Conservation (phyloP, 1,139 yeast species). For the Zhuliangozyma parablackwelliae region DNA sequence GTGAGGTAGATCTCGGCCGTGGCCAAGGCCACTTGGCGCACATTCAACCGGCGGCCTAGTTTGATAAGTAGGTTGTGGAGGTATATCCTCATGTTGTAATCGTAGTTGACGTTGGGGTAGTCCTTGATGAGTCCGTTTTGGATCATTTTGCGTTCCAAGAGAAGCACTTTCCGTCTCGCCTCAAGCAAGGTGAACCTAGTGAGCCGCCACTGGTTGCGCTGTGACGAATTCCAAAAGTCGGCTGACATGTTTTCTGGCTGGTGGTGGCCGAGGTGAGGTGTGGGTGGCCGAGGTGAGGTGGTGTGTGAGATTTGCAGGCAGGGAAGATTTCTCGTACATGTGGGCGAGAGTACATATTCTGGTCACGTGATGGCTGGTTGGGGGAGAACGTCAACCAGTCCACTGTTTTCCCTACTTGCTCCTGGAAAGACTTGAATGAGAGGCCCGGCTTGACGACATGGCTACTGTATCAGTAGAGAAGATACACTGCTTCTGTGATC, state of each 20-base stretch:
- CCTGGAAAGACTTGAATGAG: too few relatives aligned
- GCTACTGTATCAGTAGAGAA: too few relatives aligned
- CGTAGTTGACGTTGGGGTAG: constrained; percentile 46
- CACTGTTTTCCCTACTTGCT: too few relatives aligned
- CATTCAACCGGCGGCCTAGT: constrained; percentile 70
- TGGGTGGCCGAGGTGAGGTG: background rate
- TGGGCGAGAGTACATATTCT: too few relatives aligned
- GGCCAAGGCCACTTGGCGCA: constrained; percentile 80
- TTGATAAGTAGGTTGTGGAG: constrained; percentile 66
- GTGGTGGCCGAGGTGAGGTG: background rate
- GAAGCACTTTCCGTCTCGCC: constrained; percentile 32
- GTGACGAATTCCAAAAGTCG: constrained; percentile 46
- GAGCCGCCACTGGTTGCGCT: constrained; percentile 41
- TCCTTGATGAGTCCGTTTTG: constrained; percentile 46
- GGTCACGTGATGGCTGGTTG: too few relatives aligned
- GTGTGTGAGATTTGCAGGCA: too few relatives aligned
- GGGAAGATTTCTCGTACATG: too few relatives aligned
- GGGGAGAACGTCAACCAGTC: too few relatives aligned
- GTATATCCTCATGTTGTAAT: constrained; percentile 61
- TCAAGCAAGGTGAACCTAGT: constrained; percentile 38
- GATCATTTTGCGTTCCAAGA: constrained; percentile 42
- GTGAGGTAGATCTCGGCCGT: constrained; percentile 84
- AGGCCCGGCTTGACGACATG: too few relatives aligned
- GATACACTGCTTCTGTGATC: too few relatives aligned
- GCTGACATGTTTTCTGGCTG: constrained; percentile 32